These are phyloP conservation scores for Glycyrrhiza uralensis DNA, from an alignment of 306 rosid genomes.

Conservation along the genomic window DNA sequence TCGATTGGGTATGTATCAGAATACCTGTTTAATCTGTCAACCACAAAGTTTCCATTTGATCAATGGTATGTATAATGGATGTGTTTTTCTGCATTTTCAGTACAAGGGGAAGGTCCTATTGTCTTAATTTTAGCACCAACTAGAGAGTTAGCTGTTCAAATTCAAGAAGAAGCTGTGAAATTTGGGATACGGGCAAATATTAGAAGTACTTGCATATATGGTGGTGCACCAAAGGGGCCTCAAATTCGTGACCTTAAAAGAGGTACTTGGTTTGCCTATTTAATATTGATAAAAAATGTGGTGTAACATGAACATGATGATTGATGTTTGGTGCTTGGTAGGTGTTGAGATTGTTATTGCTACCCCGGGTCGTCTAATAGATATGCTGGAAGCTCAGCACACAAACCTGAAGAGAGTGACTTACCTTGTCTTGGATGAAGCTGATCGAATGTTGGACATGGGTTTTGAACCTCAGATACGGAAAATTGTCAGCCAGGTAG, in stretches of 20 bases:
- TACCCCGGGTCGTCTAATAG: slow-evolving; percentile 92
- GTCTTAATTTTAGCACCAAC: slow-evolving; percentile 88
- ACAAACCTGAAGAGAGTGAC: slow-evolving; percentile 91
- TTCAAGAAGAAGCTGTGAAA: slow-evolving; percentile 82
- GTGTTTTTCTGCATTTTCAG: slow-evolving; percentile 43
- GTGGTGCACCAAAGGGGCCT: slow-evolving; percentile 98
- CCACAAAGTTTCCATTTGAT: not conserved
- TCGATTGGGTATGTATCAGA: slow-evolving; percentile 57
- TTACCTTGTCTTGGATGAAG: slow-evolving; percentile 91
- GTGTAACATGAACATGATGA: slow-evolving; percentile 4
- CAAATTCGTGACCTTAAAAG: slow-evolving; percentile 89
- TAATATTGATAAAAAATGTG: not conserved
- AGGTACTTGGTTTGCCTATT: slow-evolving; percentile 42
- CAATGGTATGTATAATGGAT: slow-evolving; percentile 10
- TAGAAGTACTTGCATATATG: slow-evolving; percentile 80
- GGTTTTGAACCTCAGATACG: slow-evolving; percentile 98
- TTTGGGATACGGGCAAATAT: slow-evolving; percentile 56
- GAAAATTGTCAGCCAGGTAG: slow-evolving; percentile 84
- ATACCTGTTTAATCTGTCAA: not conserved
- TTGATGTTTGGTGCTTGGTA: slow-evolving; percentile 31
- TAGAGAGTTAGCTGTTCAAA: slow-evolving; percentile 93
- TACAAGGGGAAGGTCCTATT: slow-evolving; percentile 81
- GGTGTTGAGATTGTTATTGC: slow-evolving; percentile 96
- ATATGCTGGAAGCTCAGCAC: slow-evolving; percentile 94
- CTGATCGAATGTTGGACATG: slow-evolving; percentile 99